phyloP scores from a whole-genome alignment of 352 stramenopile species.

The Phytophthora litchii region DNA sequence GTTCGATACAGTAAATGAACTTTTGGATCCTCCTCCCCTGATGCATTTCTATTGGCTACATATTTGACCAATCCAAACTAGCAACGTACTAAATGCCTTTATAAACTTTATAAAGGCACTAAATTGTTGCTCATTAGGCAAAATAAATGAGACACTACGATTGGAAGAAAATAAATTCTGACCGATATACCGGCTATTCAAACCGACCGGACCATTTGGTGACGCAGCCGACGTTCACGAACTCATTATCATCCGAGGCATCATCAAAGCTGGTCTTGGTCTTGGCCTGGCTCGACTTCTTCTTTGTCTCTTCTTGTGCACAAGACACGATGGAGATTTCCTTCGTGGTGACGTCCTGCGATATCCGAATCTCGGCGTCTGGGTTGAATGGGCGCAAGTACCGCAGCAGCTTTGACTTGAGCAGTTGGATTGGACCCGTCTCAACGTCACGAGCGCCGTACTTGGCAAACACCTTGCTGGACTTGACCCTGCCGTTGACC shows the following conservation, averaged over 20 bases:
- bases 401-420: constrained; percentile 83
- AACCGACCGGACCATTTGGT: constrained; percentile 74
- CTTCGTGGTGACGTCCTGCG: constrained; percentile 39
- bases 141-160: background rate
- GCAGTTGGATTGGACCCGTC: constrained; percentile 74
- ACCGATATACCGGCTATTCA: constrained; percentile 41
- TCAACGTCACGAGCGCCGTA: constrained; percentile 86
- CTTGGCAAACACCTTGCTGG: constrained; percentile 81
- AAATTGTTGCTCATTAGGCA: no score
- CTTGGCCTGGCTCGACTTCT: constrained; percentile 16
- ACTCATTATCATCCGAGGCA: constrained; percentile 19
- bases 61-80: no score
- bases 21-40: no score
- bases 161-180: constrained; percentile 16
- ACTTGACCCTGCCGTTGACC: constrained; percentile 52
- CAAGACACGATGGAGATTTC: constrained; percentile 75
- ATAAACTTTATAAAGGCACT: no score
- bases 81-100: no score
- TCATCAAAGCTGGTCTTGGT: constrained; percentile 11
- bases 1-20: no score
- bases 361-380: constrained; percentile 74
- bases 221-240: constrained; percentile 53
- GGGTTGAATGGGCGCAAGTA: constrained; percentile 80
- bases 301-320: constrained; percentile 18
- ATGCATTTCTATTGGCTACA: no score